Conservation (phyloP, 495 filamentous ascomycete species). For the Chaetomium fimeti region DNA sequence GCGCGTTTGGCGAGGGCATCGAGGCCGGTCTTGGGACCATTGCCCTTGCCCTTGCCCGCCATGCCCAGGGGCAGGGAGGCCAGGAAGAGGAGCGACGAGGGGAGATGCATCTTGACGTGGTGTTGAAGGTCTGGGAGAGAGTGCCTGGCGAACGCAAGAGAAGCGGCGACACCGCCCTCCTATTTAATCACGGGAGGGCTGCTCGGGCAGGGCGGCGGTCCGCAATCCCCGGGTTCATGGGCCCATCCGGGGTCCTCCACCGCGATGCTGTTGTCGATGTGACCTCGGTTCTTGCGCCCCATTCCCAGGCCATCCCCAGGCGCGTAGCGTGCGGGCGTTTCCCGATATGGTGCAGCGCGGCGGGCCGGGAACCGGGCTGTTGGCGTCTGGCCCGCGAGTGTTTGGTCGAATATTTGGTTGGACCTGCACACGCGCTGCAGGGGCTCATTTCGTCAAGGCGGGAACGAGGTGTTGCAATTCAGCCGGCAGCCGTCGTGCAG, state of each 20-base stretch:
- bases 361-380: constrained; percentile 15
- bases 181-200: constrained; percentile 16
- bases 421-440: background rate
- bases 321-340: background rate
- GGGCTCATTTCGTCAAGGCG: constrained; percentile 18
- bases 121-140: constrained; percentile 4
- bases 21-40: constrained; percentile 23
- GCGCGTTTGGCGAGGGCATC: constrained; percentile 41
- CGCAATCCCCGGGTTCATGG: background rate
- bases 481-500: constrained; percentile 14
- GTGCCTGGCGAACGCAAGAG: background rate
- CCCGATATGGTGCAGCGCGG: background rate
- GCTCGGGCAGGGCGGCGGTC: background rate
- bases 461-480: constrained; percentile 17
- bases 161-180: background rate
- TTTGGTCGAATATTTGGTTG: background rate
- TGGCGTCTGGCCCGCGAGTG: background rate
- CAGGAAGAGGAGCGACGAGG: constrained; percentile 23
- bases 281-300: background rate
- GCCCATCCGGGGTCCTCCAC: background rate
- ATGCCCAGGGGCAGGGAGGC: constrained; percentile 19
- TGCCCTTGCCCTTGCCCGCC: constrained; percentile 19
- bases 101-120: constrained; percentile 25
- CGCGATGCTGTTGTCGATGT: constrained; percentile 3
- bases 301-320: background rate